Evolutionary conservation across 495 filamentous ascomycete species (phyloP).

Genomic region (Xylaria palmicola): DNA sequence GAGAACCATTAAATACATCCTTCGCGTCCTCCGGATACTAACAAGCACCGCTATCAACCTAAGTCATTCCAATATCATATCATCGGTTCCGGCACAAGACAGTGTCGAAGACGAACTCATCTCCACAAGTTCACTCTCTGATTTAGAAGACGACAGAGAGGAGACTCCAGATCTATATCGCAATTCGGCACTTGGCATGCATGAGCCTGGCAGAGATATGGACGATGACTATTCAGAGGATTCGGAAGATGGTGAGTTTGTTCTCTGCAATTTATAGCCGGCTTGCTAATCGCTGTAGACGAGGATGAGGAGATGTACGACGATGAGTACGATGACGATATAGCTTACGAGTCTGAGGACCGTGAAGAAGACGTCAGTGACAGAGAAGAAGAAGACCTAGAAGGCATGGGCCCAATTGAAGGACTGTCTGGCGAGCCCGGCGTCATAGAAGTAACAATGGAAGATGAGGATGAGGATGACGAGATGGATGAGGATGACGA

Average conservation of each 20-base stretch:
- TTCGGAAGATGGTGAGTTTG: constrained; percentile 55
- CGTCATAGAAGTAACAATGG: constrained; percentile 80
- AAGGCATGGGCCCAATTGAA: constrained; percentile 82
- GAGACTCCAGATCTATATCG: constrained; percentile 97
- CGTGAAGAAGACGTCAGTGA: constrained; percentile 90
- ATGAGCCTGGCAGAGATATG: constrained; percentile 73
- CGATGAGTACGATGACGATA: constrained; percentile 79
- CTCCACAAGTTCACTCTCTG: constrained; percentile 85
- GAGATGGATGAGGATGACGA: constrained; percentile 62
- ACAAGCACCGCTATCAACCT: constrained; percentile 83
- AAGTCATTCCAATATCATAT: constrained; percentile 73
- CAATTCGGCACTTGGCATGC: constrained; percentile 92
- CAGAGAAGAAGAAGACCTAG: constrained; percentile 67
- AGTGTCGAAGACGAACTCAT: constrained; percentile 85
- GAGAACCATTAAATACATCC: constrained; percentile 91
- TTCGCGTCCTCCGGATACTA: constrained; percentile 81
- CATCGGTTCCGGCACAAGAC: constrained; percentile 61
- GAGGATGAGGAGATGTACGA: constrained; percentile 82
- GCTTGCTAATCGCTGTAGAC: constrained; percentile 38
- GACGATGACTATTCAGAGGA: constrained; percentile 68
- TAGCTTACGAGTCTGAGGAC: constrained; percentile 79
- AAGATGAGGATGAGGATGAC: constrained; percentile 72
- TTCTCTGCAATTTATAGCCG: background rate
- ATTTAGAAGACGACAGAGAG: constrained; percentile 83
- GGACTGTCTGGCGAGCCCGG: constrained; percentile 76